Percentiles rank a stretch among this genome's conserved stretches.
Evolutionary conservation across 148 eudicot genomes (phyloP).

Genomic region (Rhododendron kiyosumense): DNA sequence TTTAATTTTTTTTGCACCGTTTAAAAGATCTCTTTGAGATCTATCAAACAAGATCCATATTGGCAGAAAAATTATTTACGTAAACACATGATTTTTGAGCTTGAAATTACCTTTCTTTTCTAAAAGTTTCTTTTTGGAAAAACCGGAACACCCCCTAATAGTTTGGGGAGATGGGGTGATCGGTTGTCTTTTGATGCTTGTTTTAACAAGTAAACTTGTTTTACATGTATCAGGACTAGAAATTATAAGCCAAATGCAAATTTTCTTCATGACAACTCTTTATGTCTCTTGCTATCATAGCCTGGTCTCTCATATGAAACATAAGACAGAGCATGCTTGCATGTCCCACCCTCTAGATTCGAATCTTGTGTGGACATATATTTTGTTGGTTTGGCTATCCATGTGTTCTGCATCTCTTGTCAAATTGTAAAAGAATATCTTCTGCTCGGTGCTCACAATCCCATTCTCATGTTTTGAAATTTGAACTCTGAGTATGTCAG

Average conservation of each 20-base stretch:
- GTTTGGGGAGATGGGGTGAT: background rate
- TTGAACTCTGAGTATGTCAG: background rate
- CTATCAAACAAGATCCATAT: too few relatives aligned
- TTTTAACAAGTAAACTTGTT: background rate
- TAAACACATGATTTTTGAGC: too few relatives aligned
- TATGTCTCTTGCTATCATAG: background rate
- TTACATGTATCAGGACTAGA: background rate
- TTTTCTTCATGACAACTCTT: background rate
- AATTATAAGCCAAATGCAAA: background rate
- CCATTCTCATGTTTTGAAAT: background rate
- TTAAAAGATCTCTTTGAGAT: too few relatives aligned
- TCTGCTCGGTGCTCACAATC: background rate
- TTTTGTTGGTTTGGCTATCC: background rate
- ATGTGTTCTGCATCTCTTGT: background rate
- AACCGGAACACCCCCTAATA: background rate
- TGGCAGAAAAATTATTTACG: too few relatives aligned
- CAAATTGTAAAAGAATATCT: background rate
- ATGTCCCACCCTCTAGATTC: background rate
- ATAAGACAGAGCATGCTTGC: background rate
- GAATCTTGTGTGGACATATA: background rate
- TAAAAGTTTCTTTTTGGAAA: too few relatives aligned
- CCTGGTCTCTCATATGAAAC: background rate
- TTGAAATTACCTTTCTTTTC: too few relatives aligned
- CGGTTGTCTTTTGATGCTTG: too few relatives aligned
- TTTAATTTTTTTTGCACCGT: too few relatives aligned